Percentiles rank a stretch among this genome's conserved stretches.
Evolutionary conservation across 2,329 filamentous ascomycete genomes (phyloP).

Genomic region (Hymenoscyphus repandus): DNA sequence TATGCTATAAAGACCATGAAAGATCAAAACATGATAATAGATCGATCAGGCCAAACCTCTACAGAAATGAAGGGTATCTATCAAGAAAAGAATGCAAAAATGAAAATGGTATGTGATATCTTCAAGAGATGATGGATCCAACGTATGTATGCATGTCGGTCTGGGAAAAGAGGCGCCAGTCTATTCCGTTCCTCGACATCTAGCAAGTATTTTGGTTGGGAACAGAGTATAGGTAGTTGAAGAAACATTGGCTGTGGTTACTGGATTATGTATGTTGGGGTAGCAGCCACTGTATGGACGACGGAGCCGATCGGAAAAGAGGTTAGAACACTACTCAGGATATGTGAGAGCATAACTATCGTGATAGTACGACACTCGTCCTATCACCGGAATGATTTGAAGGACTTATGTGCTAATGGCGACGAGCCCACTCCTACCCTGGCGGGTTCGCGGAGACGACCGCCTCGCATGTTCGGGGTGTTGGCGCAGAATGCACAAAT

Average conservation of each 20-base stretch:
- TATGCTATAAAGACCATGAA: too few relatives aligned
- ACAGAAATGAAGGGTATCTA: not conserved
- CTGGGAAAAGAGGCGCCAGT: not conserved
- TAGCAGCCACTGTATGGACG: too few relatives aligned
- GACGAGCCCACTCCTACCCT: conserved; percentile 29
- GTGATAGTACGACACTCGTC: not conserved
- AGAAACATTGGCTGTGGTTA: too few relatives aligned
- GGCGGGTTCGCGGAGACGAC: conserved; percentile 39
- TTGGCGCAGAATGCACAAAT: conserved; percentile 60
- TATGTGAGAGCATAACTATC: not conserved
- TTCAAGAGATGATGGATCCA: not conserved
- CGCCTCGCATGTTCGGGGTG: conserved; percentile 48
- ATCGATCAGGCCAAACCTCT: not conserved
- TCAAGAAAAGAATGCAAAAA: not conserved
- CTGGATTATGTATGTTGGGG: too few relatives aligned
- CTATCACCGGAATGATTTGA: conserved; percentile 38
- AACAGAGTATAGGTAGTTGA: too few relatives aligned
- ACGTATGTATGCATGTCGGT: not conserved
- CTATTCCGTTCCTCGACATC: too few relatives aligned
- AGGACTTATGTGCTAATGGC: conserved; percentile 40
- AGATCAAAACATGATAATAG: too few relatives aligned
- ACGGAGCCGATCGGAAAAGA: too few relatives aligned
- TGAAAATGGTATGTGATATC: not conserved
- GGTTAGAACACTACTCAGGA: not conserved
- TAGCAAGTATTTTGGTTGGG: too few relatives aligned